A percentile compares a stretch with the other conserved stretches of the same genome.
phyloP scores from a whole-genome alignment of 1,284 basidiomycete genomes.

The Lentinus polychrous region DNA sequence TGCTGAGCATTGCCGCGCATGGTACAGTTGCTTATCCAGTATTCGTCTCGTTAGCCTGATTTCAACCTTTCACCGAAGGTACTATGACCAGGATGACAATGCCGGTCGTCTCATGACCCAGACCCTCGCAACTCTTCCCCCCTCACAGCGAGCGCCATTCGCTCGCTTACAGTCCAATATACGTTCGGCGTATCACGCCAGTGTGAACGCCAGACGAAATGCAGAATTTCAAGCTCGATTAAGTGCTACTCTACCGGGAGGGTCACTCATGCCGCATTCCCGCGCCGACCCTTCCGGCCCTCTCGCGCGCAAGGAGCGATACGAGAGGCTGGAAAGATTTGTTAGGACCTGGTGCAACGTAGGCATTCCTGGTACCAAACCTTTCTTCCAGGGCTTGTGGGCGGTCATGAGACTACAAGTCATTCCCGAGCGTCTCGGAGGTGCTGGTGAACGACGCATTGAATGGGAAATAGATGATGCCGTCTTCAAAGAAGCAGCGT shows the following conservation, averaged over 20 bases:
- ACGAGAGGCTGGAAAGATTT: constrained; percentile 64
- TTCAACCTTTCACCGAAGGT: constrained; percentile 38
- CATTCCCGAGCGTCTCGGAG: constrained; percentile 64
- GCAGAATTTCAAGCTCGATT: constrained; percentile 76
- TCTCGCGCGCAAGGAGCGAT: constrained; percentile 65
- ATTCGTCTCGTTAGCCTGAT: constrained; percentile 5
- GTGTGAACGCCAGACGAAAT: constrained; percentile 56
- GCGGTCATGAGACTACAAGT: constrained; percentile 68
- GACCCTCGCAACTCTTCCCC: constrained; percentile 64
- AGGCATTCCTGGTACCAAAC: constrained; percentile 75
- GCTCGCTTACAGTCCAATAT: constrained; percentile 71
- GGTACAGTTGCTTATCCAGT: constrained; percentile 36
- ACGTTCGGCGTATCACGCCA: constrained; percentile 68
- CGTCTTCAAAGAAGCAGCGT: constrained; percentile 80
- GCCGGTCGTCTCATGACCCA: constrained; percentile 73
- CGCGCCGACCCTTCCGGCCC: constrained; percentile 53
- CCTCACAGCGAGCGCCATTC: constrained; percentile 70
- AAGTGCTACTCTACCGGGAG: constrained; percentile 63
- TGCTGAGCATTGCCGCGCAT: constrained; percentile 64
- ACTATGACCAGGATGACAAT: constrained; percentile 69
- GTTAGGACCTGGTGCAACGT: constrained; percentile 69
- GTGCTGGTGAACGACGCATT: constrained; percentile 57
- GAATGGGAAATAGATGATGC: constrained; percentile 81
- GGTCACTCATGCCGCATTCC: constrained; percentile 62
- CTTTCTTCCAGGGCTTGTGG: constrained; percentile 75